Evolutionary conservation across 441 rosid species (phyloP), one percentile per base, ranked within the genome.

Genomic region (Syzygium malaccense): DNA sequence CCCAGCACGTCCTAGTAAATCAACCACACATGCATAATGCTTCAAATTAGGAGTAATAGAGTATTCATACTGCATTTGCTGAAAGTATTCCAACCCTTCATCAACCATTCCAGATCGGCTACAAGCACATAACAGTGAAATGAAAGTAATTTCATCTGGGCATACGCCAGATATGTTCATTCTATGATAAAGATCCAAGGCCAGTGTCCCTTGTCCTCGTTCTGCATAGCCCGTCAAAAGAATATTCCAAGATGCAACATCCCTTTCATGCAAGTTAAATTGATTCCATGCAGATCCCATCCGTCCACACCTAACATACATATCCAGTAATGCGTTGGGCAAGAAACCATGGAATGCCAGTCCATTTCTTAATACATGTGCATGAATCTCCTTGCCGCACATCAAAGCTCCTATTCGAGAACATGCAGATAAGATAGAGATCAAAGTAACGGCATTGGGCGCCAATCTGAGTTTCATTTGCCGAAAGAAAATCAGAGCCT

Each of bases 371-470:
- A 96, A 91, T 14, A 94, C 96, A 90, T 95, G 93, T 41, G 96
- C 97, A 88, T 98, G 99, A 89, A 96, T 96, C 95, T 98, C 98
- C 88, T 96, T 98, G 57, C 99, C 99, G 87, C 97, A 93, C 95
- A 94, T 94, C 89, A 96, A 88, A 80, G 97, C 98, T 86, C 99
- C 98, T 30, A 95, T 94, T 92, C 98, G 95, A 88, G 97, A 95
- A 93, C 98, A 98, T 55, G 97, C 98, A 87, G 97, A 95, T 87
- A 98, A 92, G 49, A 94, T 94, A 88, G 97, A 92, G 58, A 95
- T 91, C 86, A 98, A 91, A 18, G 99, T 96, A 41, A 96, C 93
- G 56, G 93, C 92, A 92, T 96, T 98, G 28, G 99, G 99, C 89
- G 90, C 94, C 89, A 93, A 84, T 48, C 87, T 87, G 91, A 88